A percentile compares a stretch with the other conserved stretches of the same genome.
These are phyloP conservation scores for Corylus avellana DNA, from an alignment of 306 rosid species.

Conservation along the genomic window DNA sequence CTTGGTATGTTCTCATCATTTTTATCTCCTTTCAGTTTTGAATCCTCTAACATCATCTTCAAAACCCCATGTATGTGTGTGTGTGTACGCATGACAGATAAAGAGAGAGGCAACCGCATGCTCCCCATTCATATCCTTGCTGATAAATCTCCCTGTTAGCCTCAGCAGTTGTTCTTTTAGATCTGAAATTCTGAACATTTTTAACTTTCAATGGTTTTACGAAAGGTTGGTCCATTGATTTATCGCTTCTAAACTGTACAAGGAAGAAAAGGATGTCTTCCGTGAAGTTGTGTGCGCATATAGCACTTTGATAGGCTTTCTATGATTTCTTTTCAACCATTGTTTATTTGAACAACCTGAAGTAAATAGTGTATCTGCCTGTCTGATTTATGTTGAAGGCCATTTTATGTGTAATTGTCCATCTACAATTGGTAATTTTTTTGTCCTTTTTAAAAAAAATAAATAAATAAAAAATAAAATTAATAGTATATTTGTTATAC, in stretches of 20 bases:
- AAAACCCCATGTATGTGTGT: neutral
- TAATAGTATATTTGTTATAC: neutral
- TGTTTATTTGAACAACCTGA: neutral
- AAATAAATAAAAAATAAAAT: too few relatives aligned
- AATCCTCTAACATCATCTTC: neutral
- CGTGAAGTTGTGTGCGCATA: neutral
- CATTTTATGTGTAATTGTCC: neutral
- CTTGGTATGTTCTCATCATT: constrained; percentile 56
- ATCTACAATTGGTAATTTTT: neutral
- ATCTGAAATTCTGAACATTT: neutral
- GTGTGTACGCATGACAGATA: neutral
- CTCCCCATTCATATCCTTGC: neutral
- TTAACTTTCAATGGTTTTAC: neutral
- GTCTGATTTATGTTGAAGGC: neutral
- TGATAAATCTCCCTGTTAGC: neutral
- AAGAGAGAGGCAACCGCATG: neutral
- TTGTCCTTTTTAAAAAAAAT: too few relatives aligned
- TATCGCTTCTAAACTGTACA: neutral
- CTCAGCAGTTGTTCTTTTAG: neutral
- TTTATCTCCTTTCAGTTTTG: constrained; percentile 18
- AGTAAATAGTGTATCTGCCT: neutral
- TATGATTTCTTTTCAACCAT: neutral
- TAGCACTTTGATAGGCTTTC: neutral
- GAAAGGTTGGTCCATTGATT: neutral
- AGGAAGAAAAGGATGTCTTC: neutral